A percentile compares a stretch with the other conserved stretches of the same genome.
phyloP scores from a whole-genome alignment of 345 rosid species.

The Brassica rapa region DNA sequence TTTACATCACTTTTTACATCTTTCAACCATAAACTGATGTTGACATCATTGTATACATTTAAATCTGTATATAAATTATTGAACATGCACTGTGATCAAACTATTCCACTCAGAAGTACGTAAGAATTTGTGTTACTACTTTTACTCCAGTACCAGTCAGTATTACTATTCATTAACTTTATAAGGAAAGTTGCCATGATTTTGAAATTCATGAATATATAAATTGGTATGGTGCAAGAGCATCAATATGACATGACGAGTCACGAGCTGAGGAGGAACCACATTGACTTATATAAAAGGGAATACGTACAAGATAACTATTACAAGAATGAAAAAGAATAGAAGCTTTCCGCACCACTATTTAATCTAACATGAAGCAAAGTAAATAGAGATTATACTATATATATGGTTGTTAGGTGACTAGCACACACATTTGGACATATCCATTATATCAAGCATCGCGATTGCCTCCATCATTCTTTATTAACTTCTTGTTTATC shows the following conservation, averaged over 20 bases:
- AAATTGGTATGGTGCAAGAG: slow-evolving; percentile 2
- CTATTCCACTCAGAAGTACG: slow-evolving; percentile 16
- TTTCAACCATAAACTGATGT: slow-evolving; percentile 33
- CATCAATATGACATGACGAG: slow-evolving; percentile 33
- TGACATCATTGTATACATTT: slow-evolving; percentile 15
- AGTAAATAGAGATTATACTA: slow-evolving; percentile 7
- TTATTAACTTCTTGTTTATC: slow-evolving; percentile 3
- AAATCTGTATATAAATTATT: slow-evolving; percentile 1
- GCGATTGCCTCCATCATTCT: slow-evolving; percentile 27
- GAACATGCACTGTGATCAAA: slow-evolving; percentile 15
- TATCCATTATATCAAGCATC: slow-evolving; percentile 16
- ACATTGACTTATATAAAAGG: background rate
- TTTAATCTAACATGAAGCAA: slow-evolving; percentile 9
- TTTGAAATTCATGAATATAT: background rate
- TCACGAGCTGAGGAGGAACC: slow-evolving; percentile 16
- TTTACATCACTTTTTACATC: slow-evolving; percentile 15
- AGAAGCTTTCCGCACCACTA: slow-evolving; percentile 24
- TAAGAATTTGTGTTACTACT: slow-evolving; percentile 4
- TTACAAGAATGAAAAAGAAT: slow-evolving; percentile 13
- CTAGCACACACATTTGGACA: slow-evolving; percentile 35
- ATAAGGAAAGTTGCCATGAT: background rate
- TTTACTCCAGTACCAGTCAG: slow-evolving; percentile 21
- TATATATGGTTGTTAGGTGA: slow-evolving; percentile 19
- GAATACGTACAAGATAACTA: slow-evolving; percentile 13
- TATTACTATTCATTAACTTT: slow-evolving; percentile 10